These are phyloP conservation scores for Parsonsia alboflavescens DNA, from an alignment of 257 asterid species.

Conservation along the genomic window DNA sequence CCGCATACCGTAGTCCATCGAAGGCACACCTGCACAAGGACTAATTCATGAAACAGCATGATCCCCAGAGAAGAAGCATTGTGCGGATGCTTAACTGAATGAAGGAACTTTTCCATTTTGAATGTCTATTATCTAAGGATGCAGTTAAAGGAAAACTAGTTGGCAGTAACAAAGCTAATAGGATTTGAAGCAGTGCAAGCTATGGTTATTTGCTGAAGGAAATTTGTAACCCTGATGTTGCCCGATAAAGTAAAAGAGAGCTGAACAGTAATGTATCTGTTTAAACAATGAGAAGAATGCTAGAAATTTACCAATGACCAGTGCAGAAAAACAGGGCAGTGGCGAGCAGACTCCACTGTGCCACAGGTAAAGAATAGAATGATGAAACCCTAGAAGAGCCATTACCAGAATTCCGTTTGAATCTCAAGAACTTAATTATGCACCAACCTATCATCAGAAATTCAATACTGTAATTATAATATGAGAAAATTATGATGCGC, in stretches of 20 bases:
- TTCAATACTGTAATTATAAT: slow-evolving; percentile 17
- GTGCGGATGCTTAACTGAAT: background rate
- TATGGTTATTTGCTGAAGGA: background rate
- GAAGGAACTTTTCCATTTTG: background rate
- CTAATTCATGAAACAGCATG: slow-evolving; percentile 17
- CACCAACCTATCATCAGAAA: slow-evolving; percentile 63
- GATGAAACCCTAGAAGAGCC: slow-evolving; percentile 35
- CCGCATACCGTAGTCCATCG: slow-evolving; percentile 94
- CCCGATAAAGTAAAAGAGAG: background rate
- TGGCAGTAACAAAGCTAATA: background rate
- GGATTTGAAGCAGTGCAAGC: background rate
- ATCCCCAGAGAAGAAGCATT: slow-evolving; percentile 9
- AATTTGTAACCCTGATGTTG: background rate
- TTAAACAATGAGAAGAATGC: slow-evolving; percentile 12
- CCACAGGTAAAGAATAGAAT: slow-evolving; percentile 58
- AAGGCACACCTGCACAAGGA: slow-evolving; percentile 75
- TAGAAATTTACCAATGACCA: slow-evolving; percentile 77
- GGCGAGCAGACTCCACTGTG: slow-evolving; percentile 81
- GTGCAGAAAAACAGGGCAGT: slow-evolving; percentile 85
- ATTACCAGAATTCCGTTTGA: slow-evolving; percentile 31
- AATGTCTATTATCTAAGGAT: background rate
- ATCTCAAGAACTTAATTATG: slow-evolving; percentile 44
- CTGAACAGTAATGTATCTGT: background rate
- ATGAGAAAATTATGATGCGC: slow-evolving; percentile 6
- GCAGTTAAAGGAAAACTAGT: background rate